Base-by-base conservation (phyloP, 139 green algal genomes). In the Chlorella sp. region DNA sequence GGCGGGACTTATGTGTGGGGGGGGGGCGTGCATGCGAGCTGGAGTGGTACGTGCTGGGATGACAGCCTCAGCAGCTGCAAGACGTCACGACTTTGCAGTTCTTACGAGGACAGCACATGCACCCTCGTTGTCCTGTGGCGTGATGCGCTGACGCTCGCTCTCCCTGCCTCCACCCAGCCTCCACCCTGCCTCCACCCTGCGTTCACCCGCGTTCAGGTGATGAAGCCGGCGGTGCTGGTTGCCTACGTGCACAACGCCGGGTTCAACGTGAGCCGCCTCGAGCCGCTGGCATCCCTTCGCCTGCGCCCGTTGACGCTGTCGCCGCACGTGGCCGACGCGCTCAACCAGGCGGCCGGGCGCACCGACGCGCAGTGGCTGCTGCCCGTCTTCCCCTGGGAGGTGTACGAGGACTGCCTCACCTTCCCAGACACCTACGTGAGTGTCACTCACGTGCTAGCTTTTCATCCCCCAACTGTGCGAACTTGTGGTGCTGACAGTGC, bases 201-300 rank as follows among this genome's bases (percentile, higher is more conserved):
- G n/a, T n/a, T n/a, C n/a, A n/a, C n/a, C n/a, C n/a, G n/a, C n/a
- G n/a, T n/a, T n/a, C n/a, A n/a, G n/a, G n/a, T n/a, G n/a, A 67
- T 84, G 31, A 64, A 30, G 31, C 74, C 66, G 2, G n/a, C 31
- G 0, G 22, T 76, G 23, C 74, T 49, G 1, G 4, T 84, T 0
- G 67, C 70, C n/a, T 66, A 75, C 30, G 62, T 84, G 2, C 79
- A 84, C 62, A 84, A 84, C 51, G 17, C 31, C 30, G 71, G 80
- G 35, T 84, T 62, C 42, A 27, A 67, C 14, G 74, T 74, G n/a
- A 32, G 33, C 26, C 65, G 60, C 24, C 67, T 82, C 31, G 60
- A 75, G 5, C 0, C 29, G 26, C 35, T 71, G 3, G 24, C 62
- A 4, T 27, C 36, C 24, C n/a, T n/a, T n/a, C n/a, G 36, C 17